Conservation (phyloP, 2,329 filamentous ascomycete genomes). For the Colletotrichum liriopes region DNA sequence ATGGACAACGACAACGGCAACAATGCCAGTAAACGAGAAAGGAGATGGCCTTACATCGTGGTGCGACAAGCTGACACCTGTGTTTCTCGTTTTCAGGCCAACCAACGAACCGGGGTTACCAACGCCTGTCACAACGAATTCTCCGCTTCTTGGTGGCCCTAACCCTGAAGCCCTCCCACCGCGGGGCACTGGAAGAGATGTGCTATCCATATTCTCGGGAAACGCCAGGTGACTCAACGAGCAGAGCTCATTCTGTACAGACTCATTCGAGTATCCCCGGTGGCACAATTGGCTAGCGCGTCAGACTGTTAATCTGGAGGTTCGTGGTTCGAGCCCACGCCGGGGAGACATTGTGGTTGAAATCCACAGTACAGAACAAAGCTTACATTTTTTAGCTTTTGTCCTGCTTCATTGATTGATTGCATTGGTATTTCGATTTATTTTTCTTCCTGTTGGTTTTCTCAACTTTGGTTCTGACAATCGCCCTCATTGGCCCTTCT, state of each 20-base stretch:
- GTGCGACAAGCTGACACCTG: not conserved
- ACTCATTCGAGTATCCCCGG: constrained; percentile 31
- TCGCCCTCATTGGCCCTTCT: not conserved
- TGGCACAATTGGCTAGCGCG: constrained; percentile 44
- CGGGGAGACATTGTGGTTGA: constrained; percentile 35
- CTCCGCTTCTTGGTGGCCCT: constrained; percentile 22
- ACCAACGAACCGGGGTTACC: not conserved
- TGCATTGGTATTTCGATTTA: not conserved
- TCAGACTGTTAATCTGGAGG: constrained; percentile 44
- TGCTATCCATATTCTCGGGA: constrained; percentile 22
- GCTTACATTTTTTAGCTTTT: not conserved
- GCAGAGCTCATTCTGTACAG: not conserved
- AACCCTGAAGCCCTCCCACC: constrained; percentile 19
- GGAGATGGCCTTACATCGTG: not conserved
- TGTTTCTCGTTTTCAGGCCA: not conserved
- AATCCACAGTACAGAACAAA: not conserved
- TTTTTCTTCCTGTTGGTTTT: not conserved
- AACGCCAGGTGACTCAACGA: not conserved
- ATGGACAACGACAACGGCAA: not conserved
- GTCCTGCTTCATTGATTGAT: not conserved
- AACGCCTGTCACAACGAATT: not conserved
- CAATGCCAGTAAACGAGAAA: not conserved
- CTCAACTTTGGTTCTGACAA: not conserved
- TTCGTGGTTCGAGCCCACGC: constrained; percentile 43
- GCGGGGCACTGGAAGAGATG: not conserved